Evolutionary conservation across 208 protist genomes (phyloP).

Genomic region (Trypanosoma vivax): DNA sequence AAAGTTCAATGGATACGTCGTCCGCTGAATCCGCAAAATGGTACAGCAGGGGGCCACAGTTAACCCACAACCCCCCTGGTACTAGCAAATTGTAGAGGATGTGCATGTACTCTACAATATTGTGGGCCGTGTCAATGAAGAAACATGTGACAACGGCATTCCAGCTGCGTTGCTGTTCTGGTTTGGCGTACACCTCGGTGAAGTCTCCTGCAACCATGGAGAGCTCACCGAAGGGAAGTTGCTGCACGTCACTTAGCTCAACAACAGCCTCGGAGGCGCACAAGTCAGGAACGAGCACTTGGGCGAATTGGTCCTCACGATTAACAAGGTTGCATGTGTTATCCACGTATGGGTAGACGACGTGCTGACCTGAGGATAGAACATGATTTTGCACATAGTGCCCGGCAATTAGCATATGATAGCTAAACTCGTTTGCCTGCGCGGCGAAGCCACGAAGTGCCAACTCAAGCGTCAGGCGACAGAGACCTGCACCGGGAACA

Average conservation of each 20-base stretch:
- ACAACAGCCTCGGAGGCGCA: constrained; percentile 78
- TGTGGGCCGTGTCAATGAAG: constrained; percentile 97
- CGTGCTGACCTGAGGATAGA: constrained; percentile 66
- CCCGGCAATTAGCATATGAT: constrained; percentile 96
- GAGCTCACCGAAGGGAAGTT: constrained; percentile 72
- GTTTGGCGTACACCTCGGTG: constrained; percentile 92
- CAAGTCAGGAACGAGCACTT: constrained; percentile 90
- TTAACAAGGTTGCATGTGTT: constrained; percentile 89
- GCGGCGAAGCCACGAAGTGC: constrained; percentile 86
- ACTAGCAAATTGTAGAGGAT: constrained; percentile 88
- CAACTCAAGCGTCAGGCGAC: constrained; percentile 93
- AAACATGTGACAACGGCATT: constrained; percentile 94
- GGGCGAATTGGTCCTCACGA: constrained; percentile 82
- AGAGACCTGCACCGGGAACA: constrained; percentile 87
- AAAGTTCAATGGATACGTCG: constrained; percentile 88
- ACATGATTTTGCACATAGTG: constrained; percentile 95
- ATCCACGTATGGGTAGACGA: constrained; percentile 90
- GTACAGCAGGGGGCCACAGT: constrained; percentile 94
- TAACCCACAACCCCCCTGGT: constrained; percentile 93
- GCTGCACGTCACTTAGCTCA: constrained; percentile 35
- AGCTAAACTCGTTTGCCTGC: constrained; percentile 97
- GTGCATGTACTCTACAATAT: constrained; percentile 94
- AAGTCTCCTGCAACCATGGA: constrained; percentile 97
- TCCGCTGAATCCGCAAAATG: constrained; percentile 90
- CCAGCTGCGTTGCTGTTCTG: constrained; percentile 75